Conservation (phyloP, 768 basidiomycete genomes). For the Naganishia friedmannii region DNA sequence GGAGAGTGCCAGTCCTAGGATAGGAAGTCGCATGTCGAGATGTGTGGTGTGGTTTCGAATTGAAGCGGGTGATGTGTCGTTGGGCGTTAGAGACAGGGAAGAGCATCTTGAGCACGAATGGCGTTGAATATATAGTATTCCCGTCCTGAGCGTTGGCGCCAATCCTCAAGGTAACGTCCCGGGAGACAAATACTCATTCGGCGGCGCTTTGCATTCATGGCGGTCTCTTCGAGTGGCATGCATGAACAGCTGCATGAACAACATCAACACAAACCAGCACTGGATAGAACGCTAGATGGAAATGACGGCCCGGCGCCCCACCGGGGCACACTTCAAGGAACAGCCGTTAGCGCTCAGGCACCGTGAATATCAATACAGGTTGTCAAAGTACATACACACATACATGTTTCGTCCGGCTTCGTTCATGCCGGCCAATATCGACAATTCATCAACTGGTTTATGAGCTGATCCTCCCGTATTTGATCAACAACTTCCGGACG, state of each 20-base stretch:
- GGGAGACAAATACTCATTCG: too few species aligned
- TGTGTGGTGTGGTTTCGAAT: neutral
- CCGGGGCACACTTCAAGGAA: constrained; percentile 2
- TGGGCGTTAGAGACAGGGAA: neutral
- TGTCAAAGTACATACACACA: too few species aligned
- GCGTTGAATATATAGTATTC: too few species aligned
- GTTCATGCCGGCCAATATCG: neutral
- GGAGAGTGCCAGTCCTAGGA: neutral
- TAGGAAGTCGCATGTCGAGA: constrained; percentile 4
- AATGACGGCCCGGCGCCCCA: constrained; percentile 19
- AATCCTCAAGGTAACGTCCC: too few species aligned
- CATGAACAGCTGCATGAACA: too few species aligned
- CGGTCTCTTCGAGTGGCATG: too few species aligned
- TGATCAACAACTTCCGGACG: neutral
- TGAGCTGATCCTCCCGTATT: neutral
- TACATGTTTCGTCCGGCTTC: neutral
- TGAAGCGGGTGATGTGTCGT: neutral
- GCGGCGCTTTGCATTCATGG: too few species aligned
- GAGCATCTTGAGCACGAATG: neutral
- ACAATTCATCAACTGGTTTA: neutral
- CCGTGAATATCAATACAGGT: neutral
- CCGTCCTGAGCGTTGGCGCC: too few species aligned
- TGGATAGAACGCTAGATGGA: neutral
- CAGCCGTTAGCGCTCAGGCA: constrained; percentile 3
- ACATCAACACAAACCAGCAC: too few species aligned